A percentile compares a stretch with the other conserved stretches of the same genome.
Conservation (phyloP, 176 grass and related monocot species). For the Chrysopogon serrulatus region DNA sequence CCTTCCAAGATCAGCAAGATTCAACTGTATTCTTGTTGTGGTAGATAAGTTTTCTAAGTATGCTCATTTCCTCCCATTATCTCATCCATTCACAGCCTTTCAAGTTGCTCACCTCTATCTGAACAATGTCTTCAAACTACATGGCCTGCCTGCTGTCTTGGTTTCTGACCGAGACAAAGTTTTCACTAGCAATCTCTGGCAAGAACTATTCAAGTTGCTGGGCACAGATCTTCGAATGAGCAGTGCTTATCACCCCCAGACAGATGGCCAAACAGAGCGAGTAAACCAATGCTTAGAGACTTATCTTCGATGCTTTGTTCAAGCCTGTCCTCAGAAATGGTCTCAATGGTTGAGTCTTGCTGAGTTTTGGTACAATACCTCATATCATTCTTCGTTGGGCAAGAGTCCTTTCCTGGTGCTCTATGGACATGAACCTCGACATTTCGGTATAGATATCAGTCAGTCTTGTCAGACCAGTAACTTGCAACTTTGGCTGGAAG, state of each 20-base stretch:
- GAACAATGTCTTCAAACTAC: rapidly evolving
- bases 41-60: no score
- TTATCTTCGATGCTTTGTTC: rapidly evolving
- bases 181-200: rapidly evolving
- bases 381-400: rapidly evolving
- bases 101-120: no score
- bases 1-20: rapidly evolving
- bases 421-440: no score
- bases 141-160: no score
- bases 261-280: neutral
- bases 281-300: neutral
- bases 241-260: neutral
- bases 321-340: rapidly evolving
- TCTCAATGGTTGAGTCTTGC: neutral
- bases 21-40: no score
- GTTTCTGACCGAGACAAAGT: no score
- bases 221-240: neutral
- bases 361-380: neutral
- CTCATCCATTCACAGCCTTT: no score
- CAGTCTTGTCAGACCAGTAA: no score
- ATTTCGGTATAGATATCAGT: no score
- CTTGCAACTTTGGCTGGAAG: no score
- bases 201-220: rapidly evolving
- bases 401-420: no score
- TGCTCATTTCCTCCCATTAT: no score